A percentile compares a stretch with the other conserved stretches of the same genome.
Evolutionary conservation across 371 early-diverging fungal species (phyloP).

Genomic region (Apophysomyces trapeziformis): DNA sequence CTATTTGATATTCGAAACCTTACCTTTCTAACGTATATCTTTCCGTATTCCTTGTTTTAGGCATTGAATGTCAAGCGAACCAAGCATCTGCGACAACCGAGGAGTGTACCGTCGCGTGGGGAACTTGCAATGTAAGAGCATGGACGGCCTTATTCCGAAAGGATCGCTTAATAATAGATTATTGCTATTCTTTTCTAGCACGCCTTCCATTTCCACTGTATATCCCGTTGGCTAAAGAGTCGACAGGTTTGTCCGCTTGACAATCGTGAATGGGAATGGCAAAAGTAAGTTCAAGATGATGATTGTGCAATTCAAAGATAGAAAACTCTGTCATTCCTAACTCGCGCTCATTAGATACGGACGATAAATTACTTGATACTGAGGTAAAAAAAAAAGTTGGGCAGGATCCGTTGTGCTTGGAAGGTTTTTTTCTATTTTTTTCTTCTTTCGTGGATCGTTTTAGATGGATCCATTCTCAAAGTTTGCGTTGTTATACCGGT

Average conservation of each 20-base stretch:
- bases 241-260: conserved; percentile 99
- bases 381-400: neutral
- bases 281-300: conserved; percentile 67
- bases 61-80: conserved; percentile 97
- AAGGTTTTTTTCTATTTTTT: neutral
- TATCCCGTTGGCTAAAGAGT: conserved; percentile 98
- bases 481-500: too few relatives aligned
- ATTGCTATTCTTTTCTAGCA: conserved; percentile 58
- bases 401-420: neutral
- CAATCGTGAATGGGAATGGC: conserved; percentile 99
- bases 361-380: conserved; percentile 22
- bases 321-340: neutral
- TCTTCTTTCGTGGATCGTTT: neutral
- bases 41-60: conserved; percentile 37
- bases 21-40: neutral
- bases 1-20: neutral
- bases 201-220: conserved; percentile 99
- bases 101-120: conserved; percentile 99
- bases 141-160: too few relatives aligned
- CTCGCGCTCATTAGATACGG: conserved; percentile 20
- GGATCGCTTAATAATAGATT: too few relatives aligned
- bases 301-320: neutral
- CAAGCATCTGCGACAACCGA: conserved; percentile 92
- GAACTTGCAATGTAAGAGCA: conserved; percentile 91
- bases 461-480: too few relatives aligned